Conservation (phyloP, 2,329 filamentous ascomycete genomes). For the Ascocoryne sarcoides region DNA sequence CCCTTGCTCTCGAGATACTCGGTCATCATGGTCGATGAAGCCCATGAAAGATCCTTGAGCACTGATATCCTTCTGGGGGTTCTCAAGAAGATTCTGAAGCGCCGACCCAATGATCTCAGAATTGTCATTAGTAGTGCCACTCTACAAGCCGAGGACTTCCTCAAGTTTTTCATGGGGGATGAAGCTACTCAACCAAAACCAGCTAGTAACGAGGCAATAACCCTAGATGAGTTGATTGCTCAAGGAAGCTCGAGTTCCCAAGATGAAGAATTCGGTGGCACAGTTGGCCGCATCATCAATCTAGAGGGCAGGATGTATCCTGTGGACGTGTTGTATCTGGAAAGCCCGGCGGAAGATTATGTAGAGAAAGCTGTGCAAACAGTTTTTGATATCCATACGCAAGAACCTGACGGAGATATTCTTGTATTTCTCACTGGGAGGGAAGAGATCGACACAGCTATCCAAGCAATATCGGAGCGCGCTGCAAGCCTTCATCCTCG, state of each 20-base stretch:
- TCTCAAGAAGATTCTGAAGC: slow-evolving; percentile 80
- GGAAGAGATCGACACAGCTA: slow-evolving; percentile 79
- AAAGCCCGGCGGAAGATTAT: slow-evolving; percentile 75
- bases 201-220: slow-evolving; percentile 26
- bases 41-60: slow-evolving; percentile 86
- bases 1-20: slow-evolving; percentile 85
- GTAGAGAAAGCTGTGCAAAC: slow-evolving; percentile 74
- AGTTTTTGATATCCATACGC: slow-evolving; percentile 77
- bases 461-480: slow-evolving; percentile 72
- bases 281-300: slow-evolving; percentile 61
- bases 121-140: slow-evolving; percentile 93
- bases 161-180: slow-evolving; percentile 59
- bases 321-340: slow-evolving; percentile 76
- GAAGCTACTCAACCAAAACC: slow-evolving; percentile 28
- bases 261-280: slow-evolving; percentile 27
- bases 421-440: slow-evolving; percentile 86
- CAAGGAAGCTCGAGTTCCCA: slow-evolving; percentile 17
- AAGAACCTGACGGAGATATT: slow-evolving; percentile 76
- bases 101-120: slow-evolving; percentile 63
- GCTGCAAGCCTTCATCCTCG: slow-evolving; percentile 52
- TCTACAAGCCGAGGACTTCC: slow-evolving; percentile 77
- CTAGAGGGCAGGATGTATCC: slow-evolving; percentile 83
- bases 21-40: slow-evolving; percentile 96
- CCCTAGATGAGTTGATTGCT: slow-evolving; percentile 23
- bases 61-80: slow-evolving; percentile 86